These are phyloP conservation scores for Pleurotus platypus DNA, from an alignment of 768 basidiomycete species.

Conservation along the genomic window DNA sequence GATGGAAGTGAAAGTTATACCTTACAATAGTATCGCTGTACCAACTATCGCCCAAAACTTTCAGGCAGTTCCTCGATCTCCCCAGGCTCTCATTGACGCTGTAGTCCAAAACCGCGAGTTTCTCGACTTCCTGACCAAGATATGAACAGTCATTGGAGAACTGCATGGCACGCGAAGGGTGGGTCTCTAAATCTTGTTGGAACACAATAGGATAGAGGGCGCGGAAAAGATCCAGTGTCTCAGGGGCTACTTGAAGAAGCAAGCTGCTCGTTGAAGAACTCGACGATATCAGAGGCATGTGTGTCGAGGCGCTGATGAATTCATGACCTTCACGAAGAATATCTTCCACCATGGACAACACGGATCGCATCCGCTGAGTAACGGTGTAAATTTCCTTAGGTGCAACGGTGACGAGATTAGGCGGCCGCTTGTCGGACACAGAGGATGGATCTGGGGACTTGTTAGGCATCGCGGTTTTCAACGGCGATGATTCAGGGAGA, in stretches of 20 bases:
- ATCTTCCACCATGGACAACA: conserved; percentile 56
- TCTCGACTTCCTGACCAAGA: conserved; percentile 51
- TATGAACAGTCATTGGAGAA: conserved; percentile 83
- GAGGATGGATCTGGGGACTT: neutral
- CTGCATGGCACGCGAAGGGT: conserved; percentile 58
- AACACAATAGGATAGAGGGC: conserved; percentile 73
- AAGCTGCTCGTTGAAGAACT: conserved; percentile 39
- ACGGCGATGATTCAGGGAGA: conserved; percentile 17
- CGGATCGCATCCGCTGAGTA: conserved; percentile 50
- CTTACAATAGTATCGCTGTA: conserved; percentile 70
- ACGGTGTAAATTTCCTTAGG: conserved; percentile 60
- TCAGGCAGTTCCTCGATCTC: conserved; percentile 50
- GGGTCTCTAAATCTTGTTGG: conserved; percentile 36
- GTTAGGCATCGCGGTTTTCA: conserved; percentile 8
- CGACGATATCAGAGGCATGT: conserved; percentile 44
- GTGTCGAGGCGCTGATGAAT: conserved; percentile 37
- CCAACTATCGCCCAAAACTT: conserved; percentile 61
- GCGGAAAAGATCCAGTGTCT: conserved; percentile 74
- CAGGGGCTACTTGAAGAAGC: conserved; percentile 57
- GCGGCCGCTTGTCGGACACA: conserved; percentile 20
- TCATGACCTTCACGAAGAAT: conserved; percentile 65
- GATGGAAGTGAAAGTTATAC: conserved; percentile 12
- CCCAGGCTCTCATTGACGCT: conserved; percentile 40
- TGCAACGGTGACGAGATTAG: conserved; percentile 15
- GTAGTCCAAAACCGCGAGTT: conserved; percentile 28